These are phyloP conservation scores for Rubia tinctorum DNA, from an alignment of 305 asterid genomes.

Conservation along the genomic window DNA sequence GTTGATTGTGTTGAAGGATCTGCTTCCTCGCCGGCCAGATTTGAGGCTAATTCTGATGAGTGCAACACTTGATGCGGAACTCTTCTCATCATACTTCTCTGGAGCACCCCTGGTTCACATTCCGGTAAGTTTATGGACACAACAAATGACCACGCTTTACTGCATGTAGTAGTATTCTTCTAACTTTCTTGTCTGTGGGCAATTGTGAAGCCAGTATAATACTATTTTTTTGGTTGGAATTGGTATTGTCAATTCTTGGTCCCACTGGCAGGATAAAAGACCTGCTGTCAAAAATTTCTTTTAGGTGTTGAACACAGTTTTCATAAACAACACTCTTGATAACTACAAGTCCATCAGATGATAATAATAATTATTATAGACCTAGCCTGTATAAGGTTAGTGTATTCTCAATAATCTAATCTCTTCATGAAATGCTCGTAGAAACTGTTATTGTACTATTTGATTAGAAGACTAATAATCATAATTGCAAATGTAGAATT, in stretches of 20 bases:
- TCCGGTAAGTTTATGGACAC: conserved; percentile 48
- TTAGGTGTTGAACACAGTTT: not conserved
- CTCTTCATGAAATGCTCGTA: not conserved
- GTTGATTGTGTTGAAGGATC: conserved; percentile 84
- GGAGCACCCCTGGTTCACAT: conserved; percentile 79
- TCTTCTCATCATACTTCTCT: conserved; percentile 82
- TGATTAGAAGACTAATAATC: not conserved
- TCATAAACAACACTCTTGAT: not conserved
- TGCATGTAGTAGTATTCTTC: conserved; percentile 1
- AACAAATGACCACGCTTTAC: conserved; percentile 5
- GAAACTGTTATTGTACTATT: not conserved
- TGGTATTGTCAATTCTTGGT: not conserved
- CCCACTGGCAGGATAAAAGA: not conserved
- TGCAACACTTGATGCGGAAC: conserved; percentile 92
- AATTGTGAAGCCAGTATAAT: not conserved
- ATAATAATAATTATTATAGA: not conserved
- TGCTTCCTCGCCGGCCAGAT: conserved; percentile 93
- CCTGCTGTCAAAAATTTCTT: not conserved
- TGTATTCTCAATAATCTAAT: not conserved
- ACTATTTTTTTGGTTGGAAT: not conserved
- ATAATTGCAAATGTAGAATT: conserved; percentile 3
- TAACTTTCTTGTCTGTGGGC: not conserved
- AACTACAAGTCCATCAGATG: not conserved
- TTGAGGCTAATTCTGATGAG: conserved; percentile 91
- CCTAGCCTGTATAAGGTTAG: not conserved